A percentile compares a stretch with the other conserved stretches of the same genome.
Conservation (phyloP, 2,329 filamentous ascomycete genomes). For the Capronia epimyces region DNA sequence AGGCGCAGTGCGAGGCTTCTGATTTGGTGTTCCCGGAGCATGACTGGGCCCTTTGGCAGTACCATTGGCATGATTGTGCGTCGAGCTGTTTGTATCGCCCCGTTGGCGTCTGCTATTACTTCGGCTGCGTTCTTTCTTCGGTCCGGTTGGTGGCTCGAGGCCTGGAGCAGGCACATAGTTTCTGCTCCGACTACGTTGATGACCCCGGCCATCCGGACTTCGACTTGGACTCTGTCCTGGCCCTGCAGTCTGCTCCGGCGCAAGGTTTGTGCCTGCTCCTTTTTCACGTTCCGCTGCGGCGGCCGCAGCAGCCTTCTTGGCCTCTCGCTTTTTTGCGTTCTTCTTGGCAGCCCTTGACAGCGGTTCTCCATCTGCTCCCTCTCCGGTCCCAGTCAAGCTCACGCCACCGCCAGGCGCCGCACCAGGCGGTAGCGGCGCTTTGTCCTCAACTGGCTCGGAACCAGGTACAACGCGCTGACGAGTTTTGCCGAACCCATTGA, state of each 20-base stretch:
- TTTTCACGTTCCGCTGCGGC: conserved; percentile 61
- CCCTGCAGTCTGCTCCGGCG: conserved; percentile 24
- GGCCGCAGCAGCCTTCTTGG: conserved; percentile 70
- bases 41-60: conserved; percentile 16
- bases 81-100: conserved; percentile 24
- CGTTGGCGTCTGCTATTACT: conserved; percentile 30
- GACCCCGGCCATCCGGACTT: conserved; percentile 47
- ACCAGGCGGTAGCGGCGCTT: conserved; percentile 55
- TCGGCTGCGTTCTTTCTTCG: conserved; percentile 28
- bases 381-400: conserved; percentile 59
- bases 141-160: conserved; percentile 23
- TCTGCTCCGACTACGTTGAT: conserved; percentile 52
- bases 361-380: conserved; percentile 58
- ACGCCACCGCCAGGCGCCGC: conserved; percentile 63
- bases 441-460: conserved; percentile 64
- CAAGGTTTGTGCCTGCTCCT: conserved; percentile 12
- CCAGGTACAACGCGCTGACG: conserved; percentile 78
- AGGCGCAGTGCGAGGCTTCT: conserved; percentile 15
- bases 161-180: conserved; percentile 26
- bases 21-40: conserved; percentile 13
- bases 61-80: conserved; percentile 21
- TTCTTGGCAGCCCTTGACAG: conserved; percentile 80
- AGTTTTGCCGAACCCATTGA: conserved; percentile 74
- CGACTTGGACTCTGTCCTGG: conserved; percentile 29
- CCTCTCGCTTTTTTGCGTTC: conserved; percentile 97